phyloP scores from a whole-genome alignment of 495 filamentous ascomycete species.

The Bryoglossum gracile region DNA sequence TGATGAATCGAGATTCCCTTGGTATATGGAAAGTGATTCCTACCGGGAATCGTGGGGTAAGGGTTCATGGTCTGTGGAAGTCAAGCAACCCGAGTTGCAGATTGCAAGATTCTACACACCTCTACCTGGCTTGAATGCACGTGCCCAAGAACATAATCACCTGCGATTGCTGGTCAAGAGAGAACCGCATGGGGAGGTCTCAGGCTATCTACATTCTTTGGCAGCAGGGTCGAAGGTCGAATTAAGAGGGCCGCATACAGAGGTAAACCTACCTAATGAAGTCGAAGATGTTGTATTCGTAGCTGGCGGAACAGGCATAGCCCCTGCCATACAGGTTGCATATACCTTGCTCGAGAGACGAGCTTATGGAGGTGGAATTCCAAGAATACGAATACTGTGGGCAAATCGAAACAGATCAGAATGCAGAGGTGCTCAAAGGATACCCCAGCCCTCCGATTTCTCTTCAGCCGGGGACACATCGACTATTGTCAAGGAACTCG shows the following conservation, averaged over 20 bases:
- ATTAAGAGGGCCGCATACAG: conserved; percentile 69
- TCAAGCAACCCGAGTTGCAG: conserved; percentile 89
- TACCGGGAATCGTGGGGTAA: conserved; percentile 44
- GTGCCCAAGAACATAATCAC: conserved; percentile 26
- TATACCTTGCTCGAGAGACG: conserved; percentile 43
- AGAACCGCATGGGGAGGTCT: conserved; percentile 49
- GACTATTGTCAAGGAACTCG: conserved; percentile 55
- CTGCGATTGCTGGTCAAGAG: conserved; percentile 49
- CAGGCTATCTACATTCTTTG: conserved; percentile 48
- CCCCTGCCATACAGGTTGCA: conserved; percentile 77
- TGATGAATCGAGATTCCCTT: conserved; percentile 20
- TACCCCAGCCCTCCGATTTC: conserved; percentile 23
- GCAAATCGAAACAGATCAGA: conserved; percentile 55
- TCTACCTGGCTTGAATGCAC: conserved; percentile 47
- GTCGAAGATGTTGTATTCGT: conserved; percentile 59
- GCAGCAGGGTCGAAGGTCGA: conserved; percentile 54
- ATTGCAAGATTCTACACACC: conserved; percentile 88
- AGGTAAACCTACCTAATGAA: conserved; percentile 51
- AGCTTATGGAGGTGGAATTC: conserved; percentile 17
- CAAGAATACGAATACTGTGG: conserved; percentile 57
- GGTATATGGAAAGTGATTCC: conserved; percentile 26
- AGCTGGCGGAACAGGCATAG: conserved; percentile 91
- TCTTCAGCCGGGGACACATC: conserved; percentile 1
- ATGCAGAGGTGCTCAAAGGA: conserved; percentile 39
- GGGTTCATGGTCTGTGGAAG: conserved; percentile 78